These are phyloP conservation scores for Kwoniella shivajii DNA, from an alignment of 1,284 basidiomycete genomes.

Conservation along the genomic window DNA sequence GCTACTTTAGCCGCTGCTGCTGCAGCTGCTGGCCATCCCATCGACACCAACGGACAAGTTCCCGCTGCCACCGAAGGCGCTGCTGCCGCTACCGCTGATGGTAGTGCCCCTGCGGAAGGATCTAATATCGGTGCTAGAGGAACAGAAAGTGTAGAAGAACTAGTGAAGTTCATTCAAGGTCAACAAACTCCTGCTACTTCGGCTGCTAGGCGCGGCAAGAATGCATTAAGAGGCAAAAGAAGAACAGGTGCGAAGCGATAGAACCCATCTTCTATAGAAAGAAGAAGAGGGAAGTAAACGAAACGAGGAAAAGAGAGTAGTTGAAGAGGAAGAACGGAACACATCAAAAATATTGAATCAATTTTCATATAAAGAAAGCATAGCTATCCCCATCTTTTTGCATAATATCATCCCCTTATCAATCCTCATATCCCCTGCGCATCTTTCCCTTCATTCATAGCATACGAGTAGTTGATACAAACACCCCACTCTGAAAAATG, in stretches of 20 bases:
- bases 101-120: slow-evolving; percentile 7
- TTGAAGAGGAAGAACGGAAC: neutral
- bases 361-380: no score
- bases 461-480: no score
- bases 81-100: slow-evolving; percentile 22
- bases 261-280: neutral
- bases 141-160: slow-evolving; percentile 53
- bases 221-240: slow-evolving; percentile 51
- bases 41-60: slow-evolving; percentile 12
- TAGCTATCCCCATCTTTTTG: no score
- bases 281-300: neutral
- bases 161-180: slow-evolving; percentile 56
- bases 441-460: no score
- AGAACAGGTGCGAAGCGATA: slow-evolving; percentile 52
- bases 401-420: no score
- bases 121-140: slow-evolving; percentile 44
- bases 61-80: slow-evolving; percentile 17
- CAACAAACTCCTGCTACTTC: slow-evolving; percentile 17
- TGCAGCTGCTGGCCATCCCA: slow-evolving; percentile 13
- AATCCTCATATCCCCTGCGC: no score
- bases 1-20: slow-evolving; percentile 18
- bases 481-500: no score
- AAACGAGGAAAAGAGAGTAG: neutral
- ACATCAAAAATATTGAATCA: no score
- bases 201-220: slow-evolving; percentile 41